A percentile compares a stretch with the other conserved stretches of the same genome.
phyloP scores from a whole-genome alignment of 2,329 filamentous ascomycete species.

The Myriangium duriaei region DNA sequence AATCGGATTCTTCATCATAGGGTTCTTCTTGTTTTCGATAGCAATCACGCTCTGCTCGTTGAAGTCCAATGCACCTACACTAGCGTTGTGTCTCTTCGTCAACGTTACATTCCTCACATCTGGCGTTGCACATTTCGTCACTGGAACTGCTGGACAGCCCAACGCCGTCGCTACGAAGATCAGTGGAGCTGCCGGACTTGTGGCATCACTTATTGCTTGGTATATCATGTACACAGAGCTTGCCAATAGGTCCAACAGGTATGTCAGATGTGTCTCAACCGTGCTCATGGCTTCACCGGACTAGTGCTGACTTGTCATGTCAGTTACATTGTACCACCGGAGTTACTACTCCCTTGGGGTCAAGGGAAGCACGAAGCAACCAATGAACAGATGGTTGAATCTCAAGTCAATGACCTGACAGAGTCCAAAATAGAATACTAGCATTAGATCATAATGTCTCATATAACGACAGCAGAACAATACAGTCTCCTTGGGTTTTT shows the following conservation, averaged over 20 bases:
- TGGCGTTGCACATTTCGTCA: slow-evolving; percentile 46
- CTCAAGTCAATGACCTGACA: not conserved
- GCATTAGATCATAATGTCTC: no score
- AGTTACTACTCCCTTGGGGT: slow-evolving; percentile 26
- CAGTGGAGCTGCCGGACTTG: slow-evolving; percentile 67
- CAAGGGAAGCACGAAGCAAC: not conserved
- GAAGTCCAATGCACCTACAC: slow-evolving; percentile 66
- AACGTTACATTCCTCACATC: slow-evolving; percentile 62
- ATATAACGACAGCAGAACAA: no score
- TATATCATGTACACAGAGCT: slow-evolving; percentile 64
- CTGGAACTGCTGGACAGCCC: slow-evolving; percentile 22
- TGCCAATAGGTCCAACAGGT: slow-evolving; percentile 41
- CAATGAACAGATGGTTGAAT: not conserved
- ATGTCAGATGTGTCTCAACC: slow-evolving; percentile 8
- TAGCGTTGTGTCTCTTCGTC: slow-evolving; percentile 62
- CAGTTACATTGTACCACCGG: slow-evolving; percentile 19
- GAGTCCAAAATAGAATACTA: not conserved
- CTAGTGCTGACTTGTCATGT: slow-evolving; percentile 12
- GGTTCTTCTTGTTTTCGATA: slow-evolving; percentile 79
- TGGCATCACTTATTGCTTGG: slow-evolving; percentile 74
- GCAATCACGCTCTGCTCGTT: slow-evolving; percentile 62
- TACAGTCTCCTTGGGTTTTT: no score
- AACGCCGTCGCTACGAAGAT: slow-evolving; percentile 40
- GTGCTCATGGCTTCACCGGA: no score
- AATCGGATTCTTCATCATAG: slow-evolving; percentile 60